Base-by-base conservation (phyloP, 805 yeast species). In the Aciculoconidium aculeatum region DNA sequence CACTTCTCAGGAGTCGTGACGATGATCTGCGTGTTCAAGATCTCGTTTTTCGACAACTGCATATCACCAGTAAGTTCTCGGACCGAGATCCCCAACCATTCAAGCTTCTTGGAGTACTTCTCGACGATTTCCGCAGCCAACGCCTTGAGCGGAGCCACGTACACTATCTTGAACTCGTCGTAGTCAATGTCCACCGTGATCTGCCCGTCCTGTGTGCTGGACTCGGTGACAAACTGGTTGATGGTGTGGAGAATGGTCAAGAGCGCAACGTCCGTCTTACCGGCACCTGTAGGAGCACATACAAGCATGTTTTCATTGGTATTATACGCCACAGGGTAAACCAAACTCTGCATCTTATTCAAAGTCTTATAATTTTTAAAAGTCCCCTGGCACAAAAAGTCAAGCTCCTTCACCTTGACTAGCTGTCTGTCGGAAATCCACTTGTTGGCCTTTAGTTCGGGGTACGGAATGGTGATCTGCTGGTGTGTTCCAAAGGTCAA, bases 241-340 rank as follows among this genome's bases (percentile, higher is more conserved):
- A 90, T 78, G 0, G 92, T 74, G 45, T 82, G 90, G 30, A 88
- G 60, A 38, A 88, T 77, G 0, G 96, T 66, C 21, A 88, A 60
- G 35, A 88, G 56, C 0, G 96, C 96, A 15, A 88, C 90, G 54
- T 88, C 96, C 0, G 96, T 88, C 51, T 88, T 88, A 72, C 96
- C 96, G 5, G 96, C 95, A 68, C 96, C 96, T 0, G 96, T 88
- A 1, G 96, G 96, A 0, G 96, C 96, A 74, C 96, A 88, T 4
- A 88, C 86, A 28, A 88, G 62, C 95, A 92, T 84, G 48, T 90
- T 90, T 46, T 90, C 96, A 53, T 84, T 87, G 4, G 96, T 81
- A 32, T 81, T 77, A 52, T 90, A 92, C 0, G 95, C 97, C 9
- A 88, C 85, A 0, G 95, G 95, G 42, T 68, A 92, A 2, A 90